These are phyloP conservation scores for Hypoxylon sp. DNA, from an alignment of 2,329 filamentous ascomycete species.

Conservation along the genomic window DNA sequence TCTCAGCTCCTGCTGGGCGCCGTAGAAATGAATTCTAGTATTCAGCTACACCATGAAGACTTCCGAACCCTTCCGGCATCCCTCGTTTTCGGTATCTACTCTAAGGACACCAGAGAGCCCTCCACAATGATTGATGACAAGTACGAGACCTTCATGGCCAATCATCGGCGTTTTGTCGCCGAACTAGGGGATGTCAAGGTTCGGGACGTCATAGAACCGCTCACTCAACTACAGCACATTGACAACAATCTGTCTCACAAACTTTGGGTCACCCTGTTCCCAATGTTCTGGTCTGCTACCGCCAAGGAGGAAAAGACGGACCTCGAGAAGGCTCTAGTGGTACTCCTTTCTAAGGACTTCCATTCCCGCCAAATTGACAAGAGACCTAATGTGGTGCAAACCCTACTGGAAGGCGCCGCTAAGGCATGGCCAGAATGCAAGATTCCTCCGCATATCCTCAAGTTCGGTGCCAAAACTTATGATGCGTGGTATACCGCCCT, in stretches of 20 bases:
- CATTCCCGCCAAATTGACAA: constrained; percentile 95
- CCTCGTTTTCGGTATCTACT: constrained; percentile 79
- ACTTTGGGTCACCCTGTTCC: constrained; percentile 92
- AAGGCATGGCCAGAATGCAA: constrained; percentile 89
- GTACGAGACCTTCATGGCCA: constrained; percentile 82
- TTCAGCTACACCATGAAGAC: constrained; percentile 86
- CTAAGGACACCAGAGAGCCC: constrained; percentile 75
- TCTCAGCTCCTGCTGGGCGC: constrained; percentile 93
- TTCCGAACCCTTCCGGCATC: constrained; percentile 84
- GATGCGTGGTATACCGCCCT: constrained; percentile 98
- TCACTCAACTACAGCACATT: constrained; percentile 92
- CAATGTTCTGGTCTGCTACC: constrained; percentile 92
- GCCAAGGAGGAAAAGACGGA: constrained; percentile 90
- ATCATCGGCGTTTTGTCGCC: constrained; percentile 85
- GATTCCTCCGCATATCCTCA: constrained; percentile 94
- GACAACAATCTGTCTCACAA: constrained; percentile 86
- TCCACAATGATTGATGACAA: constrained; percentile 84
- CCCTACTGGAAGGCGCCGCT: constrained; percentile 88
- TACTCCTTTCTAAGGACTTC: constrained; percentile 92
- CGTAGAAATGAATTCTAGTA: constrained; percentile 84
- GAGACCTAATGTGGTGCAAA: constrained; percentile 94
- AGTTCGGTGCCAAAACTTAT: constrained; percentile 93
- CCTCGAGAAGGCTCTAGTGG: constrained; percentile 91
- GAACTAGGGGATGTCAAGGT: constrained; percentile 90
- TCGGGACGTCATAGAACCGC: constrained; percentile 88